These are phyloP conservation scores for Coccinonectria pachysandricola DNA, from an alignment of 2,329 filamentous ascomycete species.

Conservation along the genomic window DNA sequence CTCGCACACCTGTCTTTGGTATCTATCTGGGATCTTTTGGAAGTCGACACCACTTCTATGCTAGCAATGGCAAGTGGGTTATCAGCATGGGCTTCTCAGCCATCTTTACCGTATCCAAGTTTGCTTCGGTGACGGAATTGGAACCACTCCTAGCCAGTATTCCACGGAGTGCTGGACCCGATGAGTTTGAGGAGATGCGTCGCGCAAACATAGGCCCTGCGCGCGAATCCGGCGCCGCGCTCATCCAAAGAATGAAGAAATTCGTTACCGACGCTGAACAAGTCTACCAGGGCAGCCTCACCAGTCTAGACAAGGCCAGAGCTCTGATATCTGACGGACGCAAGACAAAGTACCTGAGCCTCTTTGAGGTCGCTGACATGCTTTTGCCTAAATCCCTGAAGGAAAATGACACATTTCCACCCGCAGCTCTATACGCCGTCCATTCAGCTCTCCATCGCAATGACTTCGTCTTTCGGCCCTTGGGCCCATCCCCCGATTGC, in stretches of 20 bases:
- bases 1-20: conserved; percentile 37
- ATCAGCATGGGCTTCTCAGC: conserved; percentile 31
- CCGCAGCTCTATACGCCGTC: conserved; percentile 55
- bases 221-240: conserved; percentile 28
- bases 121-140: conserved; percentile 32
- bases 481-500: conserved; percentile 36
- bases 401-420: conserved; percentile 28
- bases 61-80: conserved; percentile 39
- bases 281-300: conserved; percentile 38
- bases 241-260: conserved; percentile 37
- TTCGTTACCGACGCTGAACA: conserved; percentile 34
- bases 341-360: conserved; percentile 34
- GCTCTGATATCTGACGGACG: conserved; percentile 26
- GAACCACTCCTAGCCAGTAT: conserved; percentile 25
- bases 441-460: conserved; percentile 52
- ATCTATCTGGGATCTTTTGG: conserved; percentile 43
- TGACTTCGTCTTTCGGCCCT: conserved; percentile 47
- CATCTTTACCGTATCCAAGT: conserved; percentile 40
- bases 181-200: conserved; percentile 23
- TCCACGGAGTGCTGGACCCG: conserved; percentile 17
- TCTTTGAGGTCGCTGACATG: conserved; percentile 39
- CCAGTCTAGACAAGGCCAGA: conserved; percentile 36
- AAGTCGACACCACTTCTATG: conserved; percentile 44
- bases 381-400: conserved; percentile 30
- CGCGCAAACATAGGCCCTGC: conserved; percentile 31